phyloP scores from a whole-genome alignment of 1,284 basidiomycete genomes.

The Malassezia globosa region DNA sequence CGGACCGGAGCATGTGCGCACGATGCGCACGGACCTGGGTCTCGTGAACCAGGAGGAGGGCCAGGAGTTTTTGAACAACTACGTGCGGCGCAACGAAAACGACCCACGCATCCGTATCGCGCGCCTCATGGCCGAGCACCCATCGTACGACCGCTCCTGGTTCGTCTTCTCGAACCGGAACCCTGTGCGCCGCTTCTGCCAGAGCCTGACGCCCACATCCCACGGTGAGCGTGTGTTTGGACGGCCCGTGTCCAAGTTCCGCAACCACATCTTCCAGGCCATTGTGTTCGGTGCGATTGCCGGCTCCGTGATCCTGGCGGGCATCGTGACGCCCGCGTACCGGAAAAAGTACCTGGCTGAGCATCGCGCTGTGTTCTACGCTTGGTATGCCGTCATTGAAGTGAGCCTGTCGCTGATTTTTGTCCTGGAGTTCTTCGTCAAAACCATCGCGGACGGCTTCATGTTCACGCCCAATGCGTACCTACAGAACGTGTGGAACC shows the following conservation, averaged over 20 bases:
- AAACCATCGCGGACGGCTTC: constrained; percentile 79
- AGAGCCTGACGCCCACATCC: constrained; percentile 70
- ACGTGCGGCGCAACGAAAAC: constrained; percentile 49
- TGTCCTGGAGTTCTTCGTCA: constrained; percentile 74
- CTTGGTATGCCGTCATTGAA: constrained; percentile 85
- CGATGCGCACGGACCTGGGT: constrained; percentile 42
- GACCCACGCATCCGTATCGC: constrained; percentile 71
- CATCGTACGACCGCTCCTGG: constrained; percentile 78
- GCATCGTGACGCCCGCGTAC: constrained; percentile 74
- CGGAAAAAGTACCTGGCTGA: constrained; percentile 61
- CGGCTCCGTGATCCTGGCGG: constrained; percentile 71
- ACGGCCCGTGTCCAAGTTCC: constrained; percentile 46
- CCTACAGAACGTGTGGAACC: constrained; percentile 79
- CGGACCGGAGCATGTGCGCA: constrained; percentile 57
- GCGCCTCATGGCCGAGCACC: constrained; percentile 78
- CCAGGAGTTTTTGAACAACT: constrained; percentile 22
- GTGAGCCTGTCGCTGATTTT: constrained; percentile 64
- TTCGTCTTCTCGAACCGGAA: constrained; percentile 81
- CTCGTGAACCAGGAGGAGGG: constrained; percentile 18
- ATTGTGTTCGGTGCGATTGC: constrained; percentile 67
- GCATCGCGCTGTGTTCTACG: constrained; percentile 57
- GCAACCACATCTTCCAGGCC: constrained; percentile 64
- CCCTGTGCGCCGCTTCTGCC: constrained; percentile 63
- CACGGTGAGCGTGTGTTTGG: constrained; percentile 64
- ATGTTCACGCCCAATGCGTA: constrained; percentile 86